Evolutionary conservation across 2,329 filamentous ascomycete species (phyloP).

Genomic region (Sphaerulina vaccinii): DNA sequence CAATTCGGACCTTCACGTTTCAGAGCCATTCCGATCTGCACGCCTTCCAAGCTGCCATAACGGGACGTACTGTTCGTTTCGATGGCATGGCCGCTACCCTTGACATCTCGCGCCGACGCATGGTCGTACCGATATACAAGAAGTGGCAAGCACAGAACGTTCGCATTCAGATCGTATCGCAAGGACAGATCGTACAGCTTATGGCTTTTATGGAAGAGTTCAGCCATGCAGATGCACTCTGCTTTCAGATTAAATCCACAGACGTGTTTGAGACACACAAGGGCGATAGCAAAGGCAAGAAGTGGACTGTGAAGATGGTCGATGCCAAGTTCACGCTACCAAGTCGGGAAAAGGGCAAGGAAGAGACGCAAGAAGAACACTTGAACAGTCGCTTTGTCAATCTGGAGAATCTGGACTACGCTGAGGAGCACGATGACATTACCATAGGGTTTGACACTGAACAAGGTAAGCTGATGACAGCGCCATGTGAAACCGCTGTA

Average conservation of each 20-base stretch:
- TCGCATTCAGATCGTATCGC: conserved; percentile 75
- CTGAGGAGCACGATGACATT: conserved; percentile 90
- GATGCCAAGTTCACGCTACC: conserved; percentile 90
- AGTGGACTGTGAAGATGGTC: conserved; percentile 73
- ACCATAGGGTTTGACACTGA: conserved; percentile 79
- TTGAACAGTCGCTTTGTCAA: conserved; percentile 74
- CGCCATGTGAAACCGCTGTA: neutral
- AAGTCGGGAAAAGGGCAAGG: conserved; percentile 49
- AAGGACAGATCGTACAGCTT: conserved; percentile 73
- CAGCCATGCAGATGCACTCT: conserved; percentile 82
- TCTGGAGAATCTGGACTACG: conserved; percentile 82
- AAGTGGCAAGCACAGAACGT: conserved; percentile 85
- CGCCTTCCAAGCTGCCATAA: conserved; percentile 73
- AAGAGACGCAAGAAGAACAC: conserved; percentile 56
- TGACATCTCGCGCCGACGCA: conserved; percentile 69
- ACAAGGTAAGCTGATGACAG: conserved; percentile 36
- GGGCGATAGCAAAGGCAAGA: conserved; percentile 48
- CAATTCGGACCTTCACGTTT: conserved; percentile 65
- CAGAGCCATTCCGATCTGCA: conserved; percentile 61
- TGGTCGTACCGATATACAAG: conserved; percentile 91
- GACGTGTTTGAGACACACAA: conserved; percentile 70
- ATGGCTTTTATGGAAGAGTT: conserved; percentile 88
- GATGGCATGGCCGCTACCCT: conserved; percentile 64
- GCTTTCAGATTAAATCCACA: conserved; percentile 79
- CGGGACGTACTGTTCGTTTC: conserved; percentile 67